phyloP scores from a whole-genome alignment of 1,284 basidiomycete species.

The Farysia itapuensis region DNA sequence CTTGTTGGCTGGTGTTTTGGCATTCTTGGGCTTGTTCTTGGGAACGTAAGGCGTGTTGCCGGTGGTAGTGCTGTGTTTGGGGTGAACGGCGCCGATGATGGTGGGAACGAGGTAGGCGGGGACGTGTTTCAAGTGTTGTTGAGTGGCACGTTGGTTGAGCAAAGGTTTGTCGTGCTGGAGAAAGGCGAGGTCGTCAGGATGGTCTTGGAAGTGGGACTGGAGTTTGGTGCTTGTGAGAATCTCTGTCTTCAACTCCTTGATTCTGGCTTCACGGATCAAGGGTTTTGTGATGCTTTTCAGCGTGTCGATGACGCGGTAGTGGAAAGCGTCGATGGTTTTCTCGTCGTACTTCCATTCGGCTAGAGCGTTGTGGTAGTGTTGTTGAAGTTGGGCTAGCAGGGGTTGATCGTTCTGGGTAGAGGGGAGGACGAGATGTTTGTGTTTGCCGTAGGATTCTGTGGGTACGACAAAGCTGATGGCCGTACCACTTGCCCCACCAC shows the following conservation, averaged over 20 bases:
- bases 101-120: slow-evolving; percentile 89
- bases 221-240: slow-evolving; percentile 93
- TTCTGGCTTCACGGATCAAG: slow-evolving; percentile 83
- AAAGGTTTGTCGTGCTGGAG: slow-evolving; percentile 91
- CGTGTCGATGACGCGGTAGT: slow-evolving; percentile 97
- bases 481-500: slow-evolving; percentile 90
- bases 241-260: slow-evolving; percentile 92
- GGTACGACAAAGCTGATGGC: slow-evolving; percentile 88
- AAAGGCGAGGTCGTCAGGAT: slow-evolving; percentile 89
- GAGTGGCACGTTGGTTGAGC: slow-evolving; percentile 79
- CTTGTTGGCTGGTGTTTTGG: slow-evolving; percentile 4
- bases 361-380: slow-evolving; percentile 60
- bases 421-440: slow-evolving; percentile 63
- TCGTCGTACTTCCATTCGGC: slow-evolving; percentile 92
- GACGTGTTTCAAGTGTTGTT: slow-evolving; percentile 85
- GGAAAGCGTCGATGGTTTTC: slow-evolving; percentile 74
- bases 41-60: slow-evolving; percentile 16
- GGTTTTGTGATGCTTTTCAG: slow-evolving; percentile 82
- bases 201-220: slow-evolving; percentile 96
- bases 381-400: slow-evolving; percentile 66
- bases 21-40: slow-evolving; percentile 13
- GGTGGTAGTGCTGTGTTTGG: slow-evolving; percentile 1
- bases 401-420: slow-evolving; percentile 75
- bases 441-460: slow-evolving; percentile 70
- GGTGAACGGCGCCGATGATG: slow-evolving; percentile 63